Conservation (phyloP, 2,329 filamentous ascomycete species). For the Aspergillus texensis region DNA sequence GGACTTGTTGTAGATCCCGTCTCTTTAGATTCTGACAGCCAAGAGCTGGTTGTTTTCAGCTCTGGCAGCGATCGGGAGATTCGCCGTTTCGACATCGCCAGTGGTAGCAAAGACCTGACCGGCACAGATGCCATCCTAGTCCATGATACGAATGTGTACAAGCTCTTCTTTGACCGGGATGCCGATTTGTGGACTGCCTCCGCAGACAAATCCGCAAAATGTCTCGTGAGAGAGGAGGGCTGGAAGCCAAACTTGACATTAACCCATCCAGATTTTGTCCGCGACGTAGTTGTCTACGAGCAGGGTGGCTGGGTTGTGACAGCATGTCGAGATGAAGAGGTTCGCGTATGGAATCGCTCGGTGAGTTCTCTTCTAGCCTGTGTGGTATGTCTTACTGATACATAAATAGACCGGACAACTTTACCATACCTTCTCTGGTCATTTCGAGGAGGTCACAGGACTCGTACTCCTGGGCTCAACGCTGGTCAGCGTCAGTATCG, state of each 20-base stretch:
- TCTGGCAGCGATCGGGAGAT: conserved; percentile 81
- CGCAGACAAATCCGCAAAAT: conserved; percentile 85
- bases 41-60: conserved; percentile 66
- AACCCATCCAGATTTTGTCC: conserved; percentile 85
- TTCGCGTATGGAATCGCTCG: conserved; percentile 81
- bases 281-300: conserved; percentile 71
- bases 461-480: conserved; percentile 63
- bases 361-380: conserved; percentile 32
- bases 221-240: conserved; percentile 67
- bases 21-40: conserved; percentile 47
- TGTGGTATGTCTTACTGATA: conserved; percentile 30
- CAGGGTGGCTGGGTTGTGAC: conserved; percentile 80
- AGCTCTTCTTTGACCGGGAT: conserved; percentile 70
- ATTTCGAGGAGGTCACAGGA: conserved; percentile 91
- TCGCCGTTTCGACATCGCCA: conserved; percentile 59
- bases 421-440: conserved; percentile 74
- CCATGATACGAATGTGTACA: conserved; percentile 91
- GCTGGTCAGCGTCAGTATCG: conserved; percentile 83
- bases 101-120: conserved; percentile 48
- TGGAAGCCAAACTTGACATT: conserved; percentile 75
- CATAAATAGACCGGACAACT: conserved; percentile 65
- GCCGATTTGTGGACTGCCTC: conserved; percentile 90
- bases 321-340: conserved; percentile 85
- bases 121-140: conserved; percentile 68
- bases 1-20: conserved; percentile 75